These are phyloP conservation scores for Sclerotinia glacialis DNA, from an alignment of 2,329 filamentous ascomycete genomes.

Conservation along the genomic window DNA sequence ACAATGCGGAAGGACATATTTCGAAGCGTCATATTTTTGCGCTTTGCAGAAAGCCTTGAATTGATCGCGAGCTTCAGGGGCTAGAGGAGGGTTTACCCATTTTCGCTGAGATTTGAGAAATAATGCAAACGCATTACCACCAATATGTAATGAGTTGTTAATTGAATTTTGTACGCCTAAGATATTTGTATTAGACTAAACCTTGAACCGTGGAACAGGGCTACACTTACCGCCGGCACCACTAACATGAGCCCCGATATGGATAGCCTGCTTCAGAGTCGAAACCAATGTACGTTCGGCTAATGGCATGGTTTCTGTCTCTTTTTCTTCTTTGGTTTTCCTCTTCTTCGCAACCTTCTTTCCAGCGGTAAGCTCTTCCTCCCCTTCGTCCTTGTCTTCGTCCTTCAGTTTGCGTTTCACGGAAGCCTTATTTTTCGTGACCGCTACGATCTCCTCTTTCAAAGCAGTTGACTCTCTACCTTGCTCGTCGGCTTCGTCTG, in stretches of 20 bases:
- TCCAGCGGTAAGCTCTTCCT: slow-evolving; percentile 16
- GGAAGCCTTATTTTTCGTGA: slow-evolving; percentile 27
- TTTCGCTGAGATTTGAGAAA: slow-evolving; percentile 97
- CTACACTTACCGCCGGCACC: slow-evolving; percentile 69
- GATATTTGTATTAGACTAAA: slow-evolving; percentile 13
- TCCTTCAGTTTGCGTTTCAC: slow-evolving; percentile 36
- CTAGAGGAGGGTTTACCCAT: slow-evolving; percentile 80
- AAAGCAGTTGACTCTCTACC: not conserved
- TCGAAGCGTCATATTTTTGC: slow-evolving; percentile 67
- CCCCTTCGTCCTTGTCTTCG: slow-evolving; percentile 29
- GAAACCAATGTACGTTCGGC: slow-evolving; percentile 62
- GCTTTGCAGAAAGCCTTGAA: slow-evolving; percentile 68
- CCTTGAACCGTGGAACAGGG: slow-evolving; percentile 14
- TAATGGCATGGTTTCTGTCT: slow-evolving; percentile 59
- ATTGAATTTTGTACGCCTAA: slow-evolving; percentile 86
- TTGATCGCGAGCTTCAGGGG: slow-evolving; percentile 61
- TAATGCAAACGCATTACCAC: slow-evolving; percentile 88
- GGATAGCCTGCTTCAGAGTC: slow-evolving; percentile 67
- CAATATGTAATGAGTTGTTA: slow-evolving; percentile 73
- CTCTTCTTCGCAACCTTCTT: slow-evolving; percentile 43
- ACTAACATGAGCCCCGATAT: slow-evolving; percentile 90
- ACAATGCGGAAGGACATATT: slow-evolving; percentile 84
- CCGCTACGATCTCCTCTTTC: not conserved
- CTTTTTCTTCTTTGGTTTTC: slow-evolving; percentile 57
- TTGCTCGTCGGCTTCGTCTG: not conserved